phyloP scores from a whole-genome alignment of 805 yeast species.

The Trichomonascus vanleenenianus region DNA sequence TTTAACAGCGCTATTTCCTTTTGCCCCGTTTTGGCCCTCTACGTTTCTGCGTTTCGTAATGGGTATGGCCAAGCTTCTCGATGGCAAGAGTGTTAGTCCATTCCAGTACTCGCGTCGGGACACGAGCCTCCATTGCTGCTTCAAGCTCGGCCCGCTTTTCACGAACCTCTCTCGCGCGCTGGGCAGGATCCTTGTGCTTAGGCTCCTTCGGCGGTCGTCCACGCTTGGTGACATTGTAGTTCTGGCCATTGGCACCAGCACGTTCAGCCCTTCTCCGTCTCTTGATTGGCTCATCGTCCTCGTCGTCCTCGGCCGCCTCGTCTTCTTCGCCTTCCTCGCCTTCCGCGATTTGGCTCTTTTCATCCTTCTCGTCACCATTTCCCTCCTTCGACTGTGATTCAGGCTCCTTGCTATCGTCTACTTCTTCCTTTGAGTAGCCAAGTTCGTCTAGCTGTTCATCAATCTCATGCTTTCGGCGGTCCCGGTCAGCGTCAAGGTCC shows the following conservation, averaged over 20 bases:
- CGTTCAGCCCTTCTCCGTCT: constrained; percentile 10
- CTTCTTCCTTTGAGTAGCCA: constrained; percentile 6
- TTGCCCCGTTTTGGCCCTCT: constrained; percentile 11
- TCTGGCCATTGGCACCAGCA: not conserved
- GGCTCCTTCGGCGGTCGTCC: constrained; percentile 4
- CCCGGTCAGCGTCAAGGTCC: constrained; percentile 15
- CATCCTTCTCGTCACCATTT: constrained; percentile 1
- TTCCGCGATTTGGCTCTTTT: constrained; percentile 4
- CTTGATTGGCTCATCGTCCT: constrained; percentile 3
- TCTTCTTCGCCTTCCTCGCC: constrained; percentile 32
- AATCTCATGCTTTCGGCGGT: constrained; percentile 15
- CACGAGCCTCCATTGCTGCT: constrained; percentile 9
- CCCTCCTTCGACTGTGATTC: constrained; percentile 5
- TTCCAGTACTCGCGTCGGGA: constrained; percentile 16
- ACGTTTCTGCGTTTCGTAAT: constrained; percentile 25
- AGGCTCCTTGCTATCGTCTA: constrained; percentile 6
- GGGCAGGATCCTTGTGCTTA: not conserved
- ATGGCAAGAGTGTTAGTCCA: constrained; percentile 21
- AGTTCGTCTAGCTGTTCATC: constrained; percentile 16
- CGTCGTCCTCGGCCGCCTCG: constrained; percentile 16
- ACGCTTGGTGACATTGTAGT: not conserved
- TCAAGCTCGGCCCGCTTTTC: constrained; percentile 12
- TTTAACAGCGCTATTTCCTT: not conserved
- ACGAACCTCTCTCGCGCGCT: not conserved
- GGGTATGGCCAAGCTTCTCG: constrained; percentile 19